phyloP scores from a whole-genome alignment of 768 basidiomycete genomes.

The Trichaptum fuscoviolaceum region DNA sequence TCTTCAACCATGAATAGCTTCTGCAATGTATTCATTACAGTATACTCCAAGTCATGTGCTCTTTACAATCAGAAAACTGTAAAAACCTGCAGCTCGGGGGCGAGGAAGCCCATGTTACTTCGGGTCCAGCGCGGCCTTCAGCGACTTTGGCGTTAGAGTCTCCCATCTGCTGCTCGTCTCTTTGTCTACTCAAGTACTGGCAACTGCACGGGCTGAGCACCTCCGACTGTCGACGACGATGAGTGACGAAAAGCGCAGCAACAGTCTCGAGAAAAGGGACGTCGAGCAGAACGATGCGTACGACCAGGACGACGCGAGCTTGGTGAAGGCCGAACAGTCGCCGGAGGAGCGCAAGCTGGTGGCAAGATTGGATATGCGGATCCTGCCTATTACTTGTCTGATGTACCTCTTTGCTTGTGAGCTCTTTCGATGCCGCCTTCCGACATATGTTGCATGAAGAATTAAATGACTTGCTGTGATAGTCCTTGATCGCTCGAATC shows the following conservation, averaged over 20 bases:
- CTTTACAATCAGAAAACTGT: no score
- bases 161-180: background rate
- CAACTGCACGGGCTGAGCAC: background rate
- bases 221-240: background rate
- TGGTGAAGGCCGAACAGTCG: background rate
- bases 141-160: no score
- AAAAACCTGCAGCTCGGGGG: background rate
- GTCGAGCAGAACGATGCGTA: background rate
- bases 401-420: slow-evolving; percentile 73
- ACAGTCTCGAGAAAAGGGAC: background rate
- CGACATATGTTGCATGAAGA: background rate
- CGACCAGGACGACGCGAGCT: background rate
- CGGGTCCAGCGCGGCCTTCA: background rate
- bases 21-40: no score
- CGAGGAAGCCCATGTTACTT: background rate
- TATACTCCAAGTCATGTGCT: no score
- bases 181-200: background rate
- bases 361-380: slow-evolving; percentile 60
- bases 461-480: slow-evolving; percentile 6
- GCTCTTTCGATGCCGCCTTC: slow-evolving; percentile 24
- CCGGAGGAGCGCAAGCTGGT: slow-evolving; percentile 49
- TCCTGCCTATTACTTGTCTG: slow-evolving; percentile 67
- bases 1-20: background rate
- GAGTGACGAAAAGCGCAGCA: background rate
- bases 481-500: slow-evolving; percentile 69